Conservation (phyloP, 495 filamentous ascomycete species). For the Hypoxylon rickii region DNA sequence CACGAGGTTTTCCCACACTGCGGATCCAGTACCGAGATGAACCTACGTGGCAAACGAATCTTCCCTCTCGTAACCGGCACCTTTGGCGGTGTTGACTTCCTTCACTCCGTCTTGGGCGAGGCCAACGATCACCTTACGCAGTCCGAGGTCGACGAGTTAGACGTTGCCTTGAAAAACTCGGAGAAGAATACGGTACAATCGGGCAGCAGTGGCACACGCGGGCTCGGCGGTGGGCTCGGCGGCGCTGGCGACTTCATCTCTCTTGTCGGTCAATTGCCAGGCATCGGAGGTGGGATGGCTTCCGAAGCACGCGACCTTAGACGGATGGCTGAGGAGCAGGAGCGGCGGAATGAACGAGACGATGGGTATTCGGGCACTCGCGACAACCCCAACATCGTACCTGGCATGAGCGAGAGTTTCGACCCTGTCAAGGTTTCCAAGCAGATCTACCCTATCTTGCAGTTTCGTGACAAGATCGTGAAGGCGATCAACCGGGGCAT, state of each 20-base stretch:
- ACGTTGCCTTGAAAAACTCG: constrained; percentile 68
- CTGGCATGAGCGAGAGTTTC: constrained; percentile 73
- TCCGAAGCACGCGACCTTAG: constrained; percentile 77
- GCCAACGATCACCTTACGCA: constrained; percentile 96
- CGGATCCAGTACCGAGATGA: constrained; percentile 74
- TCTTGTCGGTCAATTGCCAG: constrained; percentile 77
- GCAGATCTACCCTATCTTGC: constrained; percentile 92
- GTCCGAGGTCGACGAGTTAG: constrained; percentile 88
- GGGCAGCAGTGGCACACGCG: constrained; percentile 37
- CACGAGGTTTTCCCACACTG: constrained; percentile 83
- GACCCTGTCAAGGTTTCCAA: constrained; percentile 80
- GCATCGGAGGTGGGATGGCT: constrained; percentile 71
- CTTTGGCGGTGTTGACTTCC: constrained; percentile 93
- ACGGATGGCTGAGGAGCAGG: constrained; percentile 73
- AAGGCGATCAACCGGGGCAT: constrained; percentile 80
- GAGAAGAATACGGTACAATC: constrained; percentile 50
- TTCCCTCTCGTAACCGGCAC: constrained; percentile 88
- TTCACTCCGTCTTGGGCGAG: constrained; percentile 96
- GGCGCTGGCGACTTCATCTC: constrained; percentile 63
- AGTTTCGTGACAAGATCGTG: constrained; percentile 92
- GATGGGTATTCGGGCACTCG: constrained; percentile 26
- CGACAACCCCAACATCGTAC: constrained; percentile 56
- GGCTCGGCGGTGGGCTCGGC: constrained; percentile 45
- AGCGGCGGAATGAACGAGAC: constrained; percentile 58
- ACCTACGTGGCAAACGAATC: constrained; percentile 70